Evolutionary conservation across 345 rosid genomes (phyloP).

Genomic region (Carallia brachiata): DNA sequence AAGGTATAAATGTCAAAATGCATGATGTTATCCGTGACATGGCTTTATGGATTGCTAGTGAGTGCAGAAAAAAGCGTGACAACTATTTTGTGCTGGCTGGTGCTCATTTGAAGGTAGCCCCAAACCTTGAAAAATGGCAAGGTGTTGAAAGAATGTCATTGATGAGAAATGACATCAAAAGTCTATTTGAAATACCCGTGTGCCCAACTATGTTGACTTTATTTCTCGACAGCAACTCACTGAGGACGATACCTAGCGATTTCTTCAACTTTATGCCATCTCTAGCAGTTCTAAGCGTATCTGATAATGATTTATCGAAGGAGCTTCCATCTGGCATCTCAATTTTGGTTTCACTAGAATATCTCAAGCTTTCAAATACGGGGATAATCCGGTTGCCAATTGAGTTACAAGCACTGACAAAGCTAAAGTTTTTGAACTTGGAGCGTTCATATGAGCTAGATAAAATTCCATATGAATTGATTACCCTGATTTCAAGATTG

Average conservation of each 20-base stretch:
- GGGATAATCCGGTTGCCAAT: slow-evolving; percentile 19
- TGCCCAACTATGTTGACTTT: too few species aligned
- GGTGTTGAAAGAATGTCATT: too few species aligned
- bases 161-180: too few species aligned
- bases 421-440: slow-evolving; percentile 18
- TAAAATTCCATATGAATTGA: too few species aligned
- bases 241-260: too few species aligned
- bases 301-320: background rate
- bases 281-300: too few species aligned
- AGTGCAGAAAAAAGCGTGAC: slow-evolving; percentile 3
- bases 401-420: slow-evolving; percentile 17
- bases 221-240: too few species aligned
- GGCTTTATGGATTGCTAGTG: slow-evolving; percentile 37
- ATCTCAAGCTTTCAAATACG: slow-evolving; percentile 20
- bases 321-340: slow-evolving; percentile 23
- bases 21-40: slow-evolving; percentile 41
- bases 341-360: slow-evolving; percentile 3
- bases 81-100: slow-evolving; percentile 10
- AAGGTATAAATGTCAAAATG: slow-evolving; percentile 21
- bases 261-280: too few species aligned
- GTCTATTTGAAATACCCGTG: too few species aligned
- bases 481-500: too few species aligned
- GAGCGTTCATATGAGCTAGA: background rate
- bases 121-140: background rate
- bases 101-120: slow-evolving; percentile 6